These are phyloP conservation scores for Aphanomyces cochlioides DNA, from an alignment of 352 stramenopile species.

Conservation along the genomic window DNA sequence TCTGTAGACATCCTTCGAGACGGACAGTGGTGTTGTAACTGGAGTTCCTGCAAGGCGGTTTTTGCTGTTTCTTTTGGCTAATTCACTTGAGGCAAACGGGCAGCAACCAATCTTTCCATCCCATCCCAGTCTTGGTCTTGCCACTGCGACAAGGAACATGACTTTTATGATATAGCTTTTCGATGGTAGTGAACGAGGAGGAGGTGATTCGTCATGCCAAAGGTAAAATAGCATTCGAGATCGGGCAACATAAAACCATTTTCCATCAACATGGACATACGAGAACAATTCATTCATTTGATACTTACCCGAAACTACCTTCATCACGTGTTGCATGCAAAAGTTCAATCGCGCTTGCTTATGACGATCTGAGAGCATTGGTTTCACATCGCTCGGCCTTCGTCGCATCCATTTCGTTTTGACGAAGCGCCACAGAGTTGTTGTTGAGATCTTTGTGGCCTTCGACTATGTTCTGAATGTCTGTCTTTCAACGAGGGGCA, in stretches of 20 bases:
- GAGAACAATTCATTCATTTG: not conserved
- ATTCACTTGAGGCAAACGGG: slow-evolving; percentile 32
- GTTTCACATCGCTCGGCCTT: not conserved
- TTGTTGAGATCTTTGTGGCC: too few relatives aligned
- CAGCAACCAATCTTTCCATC: slow-evolving; percentile 49
- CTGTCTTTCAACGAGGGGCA: too few relatives aligned
- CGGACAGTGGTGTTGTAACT: slow-evolving; percentile 25
- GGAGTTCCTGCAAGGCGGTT: slow-evolving; percentile 31
- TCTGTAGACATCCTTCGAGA: slow-evolving; percentile 28
- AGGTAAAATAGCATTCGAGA: slow-evolving; percentile 37
- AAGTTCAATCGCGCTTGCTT: not conserved
- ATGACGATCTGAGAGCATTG: not conserved
- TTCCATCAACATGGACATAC: slow-evolving; percentile 23
- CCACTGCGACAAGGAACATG: slow-evolving; percentile 46
- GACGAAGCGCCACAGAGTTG: not conserved
- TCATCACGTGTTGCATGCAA: not conserved
- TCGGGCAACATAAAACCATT: slow-evolving; percentile 41
- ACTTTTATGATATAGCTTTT: slow-evolving; percentile 35
- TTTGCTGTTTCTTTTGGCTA: slow-evolving; percentile 29
- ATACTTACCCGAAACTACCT: not conserved
- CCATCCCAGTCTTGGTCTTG: slow-evolving; percentile 46
- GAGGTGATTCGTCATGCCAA: slow-evolving; percentile 4
- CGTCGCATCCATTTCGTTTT: not conserved
- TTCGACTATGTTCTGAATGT: too few relatives aligned
- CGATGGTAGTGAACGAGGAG: slow-evolving; percentile 10